phyloP scores from a whole-genome alignment of 768 basidiomycete genomes.

The Calocybe gangraenosa region DNA sequence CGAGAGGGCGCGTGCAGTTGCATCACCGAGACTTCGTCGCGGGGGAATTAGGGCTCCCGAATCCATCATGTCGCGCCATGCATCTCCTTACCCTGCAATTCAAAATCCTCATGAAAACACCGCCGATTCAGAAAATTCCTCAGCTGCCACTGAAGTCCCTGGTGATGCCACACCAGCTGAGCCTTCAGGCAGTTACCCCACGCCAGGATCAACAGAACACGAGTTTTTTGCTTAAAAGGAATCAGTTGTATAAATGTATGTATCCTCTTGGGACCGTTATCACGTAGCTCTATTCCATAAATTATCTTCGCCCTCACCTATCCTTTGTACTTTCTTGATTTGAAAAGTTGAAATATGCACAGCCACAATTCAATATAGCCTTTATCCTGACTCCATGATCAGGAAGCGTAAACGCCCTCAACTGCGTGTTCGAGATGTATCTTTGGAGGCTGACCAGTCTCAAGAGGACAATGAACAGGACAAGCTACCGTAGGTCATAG shows the following conservation, averaged over 20 bases:
- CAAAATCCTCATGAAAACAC: slow-evolving; percentile 6
- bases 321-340: slow-evolving; percentile 1
- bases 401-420: slow-evolving; percentile 73
- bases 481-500: slow-evolving; percentile 44
- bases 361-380: slow-evolving; percentile 11
- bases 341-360: slow-evolving; percentile 6
- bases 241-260: slow-evolving; percentile 15
- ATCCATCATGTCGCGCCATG: slow-evolving; percentile 45
- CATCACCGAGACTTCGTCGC: slow-evolving; percentile 54
- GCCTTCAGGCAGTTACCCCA: slow-evolving; percentile 37
- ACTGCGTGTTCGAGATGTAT: slow-evolving; percentile 48
- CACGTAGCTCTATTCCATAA: slow-evolving; percentile 6
- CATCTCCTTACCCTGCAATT: slow-evolving; percentile 29
- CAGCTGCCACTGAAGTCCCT: not conserved
- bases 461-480: slow-evolving; percentile 41
- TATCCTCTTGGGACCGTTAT: slow-evolving; percentile 7
- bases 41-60: slow-evolving; percentile 68
- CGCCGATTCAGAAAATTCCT: slow-evolving; percentile 3
- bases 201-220: slow-evolving; percentile 42
- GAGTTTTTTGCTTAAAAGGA: slow-evolving; percentile 30
- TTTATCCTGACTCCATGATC: slow-evolving; percentile 41
- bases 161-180: slow-evolving; percentile 20
- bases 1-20: slow-evolving; percentile 20
- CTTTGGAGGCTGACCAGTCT: slow-evolving; percentile 33
- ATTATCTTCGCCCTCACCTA: slow-evolving; percentile 7